Base-by-base conservation (phyloP, 163 green algal species). In the Trebouxiophyceae sp. region DNA sequence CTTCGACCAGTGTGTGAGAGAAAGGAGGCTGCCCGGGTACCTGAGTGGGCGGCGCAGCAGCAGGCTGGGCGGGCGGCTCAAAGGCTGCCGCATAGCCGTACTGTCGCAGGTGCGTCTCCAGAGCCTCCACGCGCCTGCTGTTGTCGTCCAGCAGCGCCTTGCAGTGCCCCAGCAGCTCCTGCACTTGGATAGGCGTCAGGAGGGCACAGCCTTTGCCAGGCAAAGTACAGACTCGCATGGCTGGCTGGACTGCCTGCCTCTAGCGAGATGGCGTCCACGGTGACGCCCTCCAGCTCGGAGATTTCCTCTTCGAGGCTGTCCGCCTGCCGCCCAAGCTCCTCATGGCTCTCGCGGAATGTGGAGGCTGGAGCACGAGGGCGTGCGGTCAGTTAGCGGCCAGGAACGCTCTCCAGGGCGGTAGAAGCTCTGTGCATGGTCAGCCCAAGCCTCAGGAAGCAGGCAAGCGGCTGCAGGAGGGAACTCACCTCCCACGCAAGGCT, bases 1-100 rank as follows among this genome's bases (percentile, higher is more conserved):
- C n/a, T n/a, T n/a, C n/a, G n/a, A n/a, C n/a, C n/a, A n/a, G n/a
- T n/a, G n/a, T n/a, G n/a, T n/a, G n/a, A n/a, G n/a, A n/a, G n/a
- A n/a, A n/a, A n/a, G n/a, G n/a, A n/a, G n/a, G n/a, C n/a, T n/a
- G n/a, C n/a, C n/a, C n/a, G n/a, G n/a, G n/a, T n/a, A n/a, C 39
- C 39, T 50, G 12, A n/a, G 8, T 16, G 39, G 39, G 12, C 39
- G 39, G 39, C 39, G 39, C 12, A 16, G 39, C 39, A 50, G 39
- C 39, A 50, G 39, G 39, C 16, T 50, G 12, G 19, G 50, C 5
- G 24, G 50, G 50, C 50, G 23, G 50, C 50, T 12, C 23, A 29
- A 54, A 65, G 33, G 54, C 58, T 26, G 33, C 58, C 26, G 54
- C 44, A 44, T 66, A 66, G 2, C 60, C 60, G 28, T 66, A 66